Conservation (phyloP, 1,284 basidiomycete genomes). For the Ustilago shanxiensis region DNA sequence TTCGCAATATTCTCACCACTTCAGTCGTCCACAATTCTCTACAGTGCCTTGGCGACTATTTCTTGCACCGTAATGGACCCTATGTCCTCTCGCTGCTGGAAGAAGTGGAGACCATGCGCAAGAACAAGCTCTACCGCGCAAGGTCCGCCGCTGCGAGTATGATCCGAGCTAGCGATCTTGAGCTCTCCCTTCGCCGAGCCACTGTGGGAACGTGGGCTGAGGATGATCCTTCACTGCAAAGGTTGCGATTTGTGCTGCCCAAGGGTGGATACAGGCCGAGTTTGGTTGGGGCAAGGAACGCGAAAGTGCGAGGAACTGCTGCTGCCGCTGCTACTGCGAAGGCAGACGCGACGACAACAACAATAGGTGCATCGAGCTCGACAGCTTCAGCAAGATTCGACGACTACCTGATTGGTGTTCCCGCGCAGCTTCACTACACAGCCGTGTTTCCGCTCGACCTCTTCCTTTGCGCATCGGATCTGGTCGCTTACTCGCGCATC, state of each 20-base stretch:
- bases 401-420: constrained; percentile 50
- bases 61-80: constrained; percentile 87
- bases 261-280: constrained; percentile 44
- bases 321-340: background rate
- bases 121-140: constrained; percentile 70
- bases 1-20: constrained; percentile 86
- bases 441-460: constrained; percentile 84
- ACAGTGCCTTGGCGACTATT: constrained; percentile 76
- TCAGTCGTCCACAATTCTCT: constrained; percentile 83
- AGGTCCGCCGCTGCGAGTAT: constrained; percentile 76
- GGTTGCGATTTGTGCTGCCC: constrained; percentile 41
- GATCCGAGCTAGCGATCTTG: constrained; percentile 54
- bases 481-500: constrained; percentile 80
- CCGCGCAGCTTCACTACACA: constrained; percentile 53
- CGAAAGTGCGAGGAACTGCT: constrained; percentile 33
- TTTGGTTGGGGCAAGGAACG: constrained; percentile 25
- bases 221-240: constrained; percentile 53
- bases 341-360: background rate
- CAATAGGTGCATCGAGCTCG: constrained; percentile 1
- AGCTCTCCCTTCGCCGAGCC: constrained; percentile 52
- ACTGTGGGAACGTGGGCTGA: constrained; percentile 53
- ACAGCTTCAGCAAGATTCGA: constrained; percentile 42
- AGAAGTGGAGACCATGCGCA: constrained; percentile 81
- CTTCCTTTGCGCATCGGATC: constrained; percentile 82
- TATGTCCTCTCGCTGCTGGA: constrained; percentile 78